These are phyloP conservation scores for Coprinopsis strossmayeri DNA, from an alignment of 768 basidiomycete genomes.

Conservation along the genomic window DNA sequence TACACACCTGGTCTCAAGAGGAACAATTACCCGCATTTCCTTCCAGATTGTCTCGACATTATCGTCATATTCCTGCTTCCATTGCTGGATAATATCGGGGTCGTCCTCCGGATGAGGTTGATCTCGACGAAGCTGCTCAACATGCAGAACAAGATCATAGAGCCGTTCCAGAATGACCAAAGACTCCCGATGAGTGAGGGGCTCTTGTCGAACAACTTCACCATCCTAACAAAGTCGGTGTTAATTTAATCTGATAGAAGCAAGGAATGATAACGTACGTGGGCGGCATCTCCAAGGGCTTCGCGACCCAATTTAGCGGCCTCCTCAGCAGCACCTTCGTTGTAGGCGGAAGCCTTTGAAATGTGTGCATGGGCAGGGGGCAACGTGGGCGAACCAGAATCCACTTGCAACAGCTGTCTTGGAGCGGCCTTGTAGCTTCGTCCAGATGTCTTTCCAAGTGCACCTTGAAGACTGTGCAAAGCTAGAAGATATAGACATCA, in stretches of 20 bases:
- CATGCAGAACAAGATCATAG: slow-evolving; percentile 76
- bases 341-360: slow-evolving; percentile 41
- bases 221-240: slow-evolving; percentile 37
- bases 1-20: slow-evolving; percentile 84
- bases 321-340: slow-evolving; percentile 59
- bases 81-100: slow-evolving; percentile 32
- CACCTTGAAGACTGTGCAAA: slow-evolving; percentile 79
- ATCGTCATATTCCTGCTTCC: slow-evolving; percentile 51
- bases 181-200: slow-evolving; percentile 72
- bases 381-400: slow-evolving; percentile 41
- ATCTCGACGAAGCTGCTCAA: slow-evolving; percentile 81
- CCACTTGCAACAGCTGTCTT: slow-evolving; percentile 89
- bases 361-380: slow-evolving; percentile 43
- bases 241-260: neutral
- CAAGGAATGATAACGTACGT: slow-evolving; percentile 29
- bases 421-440: slow-evolving; percentile 96
- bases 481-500: slow-evolving; percentile 36
- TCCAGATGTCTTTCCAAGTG: slow-evolving; percentile 90
- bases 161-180: slow-evolving; percentile 75
- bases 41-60: slow-evolving; percentile 74
- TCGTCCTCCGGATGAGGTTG: slow-evolving; percentile 63
- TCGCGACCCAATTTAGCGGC: slow-evolving; percentile 72
- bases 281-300: slow-evolving; percentile 55
- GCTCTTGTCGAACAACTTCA: slow-evolving; percentile 59
- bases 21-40: slow-evolving; percentile 78